Evolutionary conservation across 2,329 filamentous ascomycete species (phyloP).

Genomic region (Ophiocordyceps unilateralis): DNA sequence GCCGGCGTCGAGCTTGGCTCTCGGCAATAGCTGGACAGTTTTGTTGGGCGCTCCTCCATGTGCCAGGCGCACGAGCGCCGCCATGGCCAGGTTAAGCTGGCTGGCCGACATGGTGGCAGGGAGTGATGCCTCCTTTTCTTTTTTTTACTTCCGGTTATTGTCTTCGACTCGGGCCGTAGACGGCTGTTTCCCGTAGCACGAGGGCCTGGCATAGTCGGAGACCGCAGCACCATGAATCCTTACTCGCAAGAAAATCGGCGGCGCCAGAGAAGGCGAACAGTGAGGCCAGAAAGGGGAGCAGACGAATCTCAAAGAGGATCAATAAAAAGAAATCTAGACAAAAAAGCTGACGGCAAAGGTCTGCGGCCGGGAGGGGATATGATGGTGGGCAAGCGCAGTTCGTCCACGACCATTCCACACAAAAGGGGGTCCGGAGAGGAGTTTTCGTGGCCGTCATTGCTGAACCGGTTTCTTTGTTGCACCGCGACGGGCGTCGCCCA

Average conservation of each 20-base stretch:
- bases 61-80: neutral
- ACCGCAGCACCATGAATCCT: neutral
- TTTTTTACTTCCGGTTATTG: neutral
- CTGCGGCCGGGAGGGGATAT: neutral
- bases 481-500: too few species aligned
- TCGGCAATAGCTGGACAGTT: neutral
- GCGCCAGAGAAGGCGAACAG: neutral
- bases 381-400: neutral
- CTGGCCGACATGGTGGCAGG: neutral
- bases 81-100: neutral
- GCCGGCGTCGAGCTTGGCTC: conserved; percentile 14
- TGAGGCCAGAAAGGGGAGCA: neutral
- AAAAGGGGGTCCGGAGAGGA: neutral
- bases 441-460: neutral
- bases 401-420: neutral
- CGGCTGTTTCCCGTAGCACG: neutral
- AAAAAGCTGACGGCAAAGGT: neutral
- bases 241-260: neutral
- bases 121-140: neutral
- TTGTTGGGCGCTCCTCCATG: neutral
- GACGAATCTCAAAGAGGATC: neutral
- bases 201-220: neutral
- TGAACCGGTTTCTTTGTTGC: neutral
- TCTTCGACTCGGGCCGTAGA: neutral
- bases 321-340: neutral